Evolutionary conservation across 768 basidiomycete genomes (phyloP).

Genomic region (Phylloporus sp.): DNA sequence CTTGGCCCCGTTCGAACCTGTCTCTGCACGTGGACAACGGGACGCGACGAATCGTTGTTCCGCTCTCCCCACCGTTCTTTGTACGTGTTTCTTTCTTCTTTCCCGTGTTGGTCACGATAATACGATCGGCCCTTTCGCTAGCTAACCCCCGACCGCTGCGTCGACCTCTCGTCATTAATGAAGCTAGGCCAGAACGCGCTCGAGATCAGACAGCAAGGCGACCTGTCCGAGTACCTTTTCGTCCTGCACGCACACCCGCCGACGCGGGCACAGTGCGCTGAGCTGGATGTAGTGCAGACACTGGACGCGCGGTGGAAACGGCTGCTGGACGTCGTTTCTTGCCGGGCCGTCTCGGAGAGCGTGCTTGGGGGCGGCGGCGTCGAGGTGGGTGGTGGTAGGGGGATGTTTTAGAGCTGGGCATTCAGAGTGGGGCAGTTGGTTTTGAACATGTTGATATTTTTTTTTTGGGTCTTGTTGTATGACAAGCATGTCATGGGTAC

Average conservation of each 20-base stretch:
- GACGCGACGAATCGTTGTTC: constrained; percentile 8
- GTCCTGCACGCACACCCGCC: constrained; percentile 48
- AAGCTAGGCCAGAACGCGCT: constrained; percentile 39
- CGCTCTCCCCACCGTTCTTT: constrained; percentile 31
- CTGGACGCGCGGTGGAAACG: constrained; percentile 21
- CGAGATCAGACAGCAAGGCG: constrained; percentile 38
- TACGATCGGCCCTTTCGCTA: constrained; percentile 14
- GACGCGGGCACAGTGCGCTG: constrained; percentile 39
- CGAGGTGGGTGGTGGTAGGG: too few species aligned
- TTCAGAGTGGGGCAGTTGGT: too few species aligned
- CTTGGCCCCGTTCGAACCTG: constrained; percentile 39
- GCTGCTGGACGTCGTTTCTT: constrained; percentile 14
- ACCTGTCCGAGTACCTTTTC: constrained; percentile 42
- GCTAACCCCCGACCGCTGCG: constrained; percentile 44
- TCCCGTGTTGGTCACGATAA: not conserved
- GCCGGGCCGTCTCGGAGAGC: not conserved
- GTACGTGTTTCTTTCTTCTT: constrained; percentile 27
- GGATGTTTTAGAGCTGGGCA: too few species aligned
- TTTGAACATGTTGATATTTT: too few species aligned
- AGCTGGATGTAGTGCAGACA: constrained; percentile 10
- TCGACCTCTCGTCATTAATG: constrained; percentile 49
- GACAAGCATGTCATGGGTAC: too few species aligned
- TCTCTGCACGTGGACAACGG: constrained; percentile 12
- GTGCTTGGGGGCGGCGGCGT: too few species aligned
- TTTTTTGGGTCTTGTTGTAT: too few species aligned